Evolutionary conservation across 2,329 filamentous ascomycete species (phyloP).

Genomic region (Rachicladosporium sp.): DNA sequence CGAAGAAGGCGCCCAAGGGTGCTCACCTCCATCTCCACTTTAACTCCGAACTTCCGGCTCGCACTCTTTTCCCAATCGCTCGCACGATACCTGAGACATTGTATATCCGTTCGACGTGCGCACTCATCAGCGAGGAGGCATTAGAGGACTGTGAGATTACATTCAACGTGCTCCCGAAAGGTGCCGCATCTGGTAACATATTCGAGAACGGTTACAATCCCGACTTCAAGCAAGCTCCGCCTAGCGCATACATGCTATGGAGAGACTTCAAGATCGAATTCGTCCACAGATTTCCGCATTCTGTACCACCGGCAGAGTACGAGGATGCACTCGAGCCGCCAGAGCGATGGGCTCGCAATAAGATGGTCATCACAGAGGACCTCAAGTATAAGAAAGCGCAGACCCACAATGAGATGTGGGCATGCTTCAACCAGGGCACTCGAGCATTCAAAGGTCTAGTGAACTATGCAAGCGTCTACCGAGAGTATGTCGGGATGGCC

Average conservation of each 20-base stretch:
- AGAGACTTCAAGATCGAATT: slow-evolving; percentile 22
- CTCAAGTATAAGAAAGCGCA: slow-evolving; percentile 13
- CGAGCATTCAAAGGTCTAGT: slow-evolving; percentile 62
- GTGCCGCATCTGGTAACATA: slow-evolving; percentile 41
- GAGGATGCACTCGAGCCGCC: slow-evolving; percentile 9
- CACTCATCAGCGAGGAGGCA: slow-evolving; percentile 35
- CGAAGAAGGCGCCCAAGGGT: slow-evolving; percentile 81
- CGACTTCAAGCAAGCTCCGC: slow-evolving; percentile 10
- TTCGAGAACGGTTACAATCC: slow-evolving; percentile 39
- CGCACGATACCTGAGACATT: slow-evolving; percentile 31
- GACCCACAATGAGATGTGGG: slow-evolving; percentile 36
- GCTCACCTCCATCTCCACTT: slow-evolving; percentile 75
- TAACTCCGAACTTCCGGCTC: slow-evolving; percentile 60
- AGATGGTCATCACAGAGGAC: slow-evolving; percentile 16
- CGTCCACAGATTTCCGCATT: slow-evolving; percentile 22
- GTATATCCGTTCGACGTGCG: slow-evolving; percentile 46
- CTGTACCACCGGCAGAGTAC: slow-evolving; percentile 1
- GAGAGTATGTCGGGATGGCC: slow-evolving; percentile 46
- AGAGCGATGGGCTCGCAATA: slow-evolving; percentile 19
- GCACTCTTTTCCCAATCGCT: slow-evolving; percentile 39
- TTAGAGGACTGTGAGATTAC: slow-evolving; percentile 35
- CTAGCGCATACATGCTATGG: slow-evolving; percentile 33
- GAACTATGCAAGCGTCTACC: slow-evolving; percentile 53
- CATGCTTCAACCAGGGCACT: slow-evolving; percentile 56
- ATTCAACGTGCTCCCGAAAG: slow-evolving; percentile 52